Percentiles rank a stretch among this genome's conserved stretches.
Conservation (phyloP, 352 stramenopile genomes). For the Lagenidium giganteum region DNA sequence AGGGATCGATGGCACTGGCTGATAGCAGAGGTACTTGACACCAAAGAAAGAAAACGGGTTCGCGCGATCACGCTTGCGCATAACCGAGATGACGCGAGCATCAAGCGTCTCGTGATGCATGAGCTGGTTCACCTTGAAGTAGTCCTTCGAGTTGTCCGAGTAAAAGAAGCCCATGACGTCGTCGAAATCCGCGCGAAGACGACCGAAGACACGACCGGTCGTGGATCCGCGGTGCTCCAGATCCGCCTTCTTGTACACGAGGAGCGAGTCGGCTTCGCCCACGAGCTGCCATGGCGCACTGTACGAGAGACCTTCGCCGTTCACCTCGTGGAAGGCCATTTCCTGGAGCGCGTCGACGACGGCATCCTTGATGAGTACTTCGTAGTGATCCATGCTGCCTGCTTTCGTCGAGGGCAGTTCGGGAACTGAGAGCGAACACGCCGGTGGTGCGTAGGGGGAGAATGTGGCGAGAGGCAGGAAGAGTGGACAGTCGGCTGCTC, state of each 20-base stretch:
- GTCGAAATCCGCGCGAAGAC: conserved; percentile 5
- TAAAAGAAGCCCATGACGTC: conserved; percentile 17
- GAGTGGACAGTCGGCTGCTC: too few relatives aligned
- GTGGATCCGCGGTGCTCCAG: background rate
- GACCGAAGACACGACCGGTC: conserved; percentile 7
- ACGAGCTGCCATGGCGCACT: conserved; percentile 10
- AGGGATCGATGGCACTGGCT: conserved; percentile 3
- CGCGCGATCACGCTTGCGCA: background rate
- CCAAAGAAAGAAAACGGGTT: conserved; percentile 8
- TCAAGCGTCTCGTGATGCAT: conserved; percentile 4
- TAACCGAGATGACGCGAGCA: conserved; percentile 7
- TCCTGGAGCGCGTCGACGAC: conserved; percentile 14
- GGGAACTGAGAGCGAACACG: too few relatives aligned
- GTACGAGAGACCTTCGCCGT: conserved; percentile 10
- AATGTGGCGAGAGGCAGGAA: too few relatives aligned
- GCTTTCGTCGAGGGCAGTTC: background rate
- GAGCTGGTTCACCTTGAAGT: conserved; percentile 10
- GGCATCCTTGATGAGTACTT: conserved; percentile 7
- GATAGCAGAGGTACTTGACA: conserved; percentile 12
- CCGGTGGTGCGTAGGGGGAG: too few relatives aligned
- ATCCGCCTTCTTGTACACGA: conserved; percentile 10
- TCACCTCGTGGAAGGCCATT: conserved; percentile 14
- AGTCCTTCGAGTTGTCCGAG: conserved; percentile 7
- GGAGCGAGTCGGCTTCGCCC: conserved; percentile 7
- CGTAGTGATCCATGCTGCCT: conserved; percentile 4